A percentile compares a stretch with the other conserved stretches of the same genome.
These are phyloP conservation scores for Trifolium fragiferum DNA, from an alignment of 306 rosid species.

Conservation along the genomic window DNA sequence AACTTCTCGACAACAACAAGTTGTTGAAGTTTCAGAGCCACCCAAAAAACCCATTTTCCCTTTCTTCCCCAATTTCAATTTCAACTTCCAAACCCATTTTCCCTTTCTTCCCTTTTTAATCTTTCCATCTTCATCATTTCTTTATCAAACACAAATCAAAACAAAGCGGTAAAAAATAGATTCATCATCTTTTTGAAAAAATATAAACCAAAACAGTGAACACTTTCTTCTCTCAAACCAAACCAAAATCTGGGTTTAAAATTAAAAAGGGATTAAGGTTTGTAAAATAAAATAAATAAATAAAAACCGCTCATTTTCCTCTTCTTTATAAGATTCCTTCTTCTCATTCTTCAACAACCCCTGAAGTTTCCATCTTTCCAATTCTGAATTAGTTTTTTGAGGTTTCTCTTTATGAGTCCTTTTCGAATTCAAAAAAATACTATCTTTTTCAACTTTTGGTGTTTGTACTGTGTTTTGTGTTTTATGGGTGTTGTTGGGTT, in stretches of 20 bases:
- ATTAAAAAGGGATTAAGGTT: too few relatives aligned
- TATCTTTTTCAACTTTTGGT: constrained; percentile 30
- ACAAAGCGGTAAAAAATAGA: too few relatives aligned
- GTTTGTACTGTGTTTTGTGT: background rate
- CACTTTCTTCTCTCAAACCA: too few relatives aligned
- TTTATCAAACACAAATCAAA: too few relatives aligned
- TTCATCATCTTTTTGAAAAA: too few relatives aligned
- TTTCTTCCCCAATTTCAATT: constrained; percentile 53
- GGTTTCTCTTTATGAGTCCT: constrained; percentile 47
- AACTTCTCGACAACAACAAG: background rate
- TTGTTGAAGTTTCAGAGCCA: background rate
- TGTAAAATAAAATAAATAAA: too few relatives aligned
- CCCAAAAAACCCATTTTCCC: constrained; percentile 49
- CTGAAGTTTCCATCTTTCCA: constrained; percentile 52
- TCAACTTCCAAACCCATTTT: constrained; percentile 31
- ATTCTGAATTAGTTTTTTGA: constrained; percentile 36
- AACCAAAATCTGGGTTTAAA: too few relatives aligned
- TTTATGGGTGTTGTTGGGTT: too few relatives aligned
- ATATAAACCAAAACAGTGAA: too few relatives aligned
- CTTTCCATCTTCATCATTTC: too few relatives aligned
- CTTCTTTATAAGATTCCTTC: constrained; percentile 22
- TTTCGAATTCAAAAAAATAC: constrained; percentile 26
- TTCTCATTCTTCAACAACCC: constrained; percentile 48
- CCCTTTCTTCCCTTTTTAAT: too few relatives aligned
- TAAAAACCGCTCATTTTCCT: too few relatives aligned